Percentiles rank a stretch among this genome's conserved stretches.
These are phyloP conservation scores for Bipolaris sorokiniana DNA, from an alignment of 2,329 filamentous ascomycete species.

Conservation along the genomic window DNA sequence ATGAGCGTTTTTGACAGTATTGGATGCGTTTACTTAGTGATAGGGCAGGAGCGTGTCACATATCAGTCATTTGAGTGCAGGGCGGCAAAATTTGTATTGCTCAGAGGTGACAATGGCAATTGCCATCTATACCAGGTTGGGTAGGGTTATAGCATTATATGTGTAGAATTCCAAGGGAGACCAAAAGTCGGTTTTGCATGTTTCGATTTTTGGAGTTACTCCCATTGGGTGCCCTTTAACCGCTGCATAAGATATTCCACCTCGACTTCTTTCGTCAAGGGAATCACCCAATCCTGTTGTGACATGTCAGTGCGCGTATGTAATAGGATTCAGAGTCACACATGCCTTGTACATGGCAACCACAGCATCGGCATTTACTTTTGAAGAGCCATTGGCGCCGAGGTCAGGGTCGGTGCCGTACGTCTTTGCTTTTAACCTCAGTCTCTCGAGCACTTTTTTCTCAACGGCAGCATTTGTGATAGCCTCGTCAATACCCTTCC, in stretches of 20 bases:
- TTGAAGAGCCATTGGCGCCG: conserved; percentile 63
- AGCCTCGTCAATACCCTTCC: conserved; percentile 80
- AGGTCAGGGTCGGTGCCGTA: conserved; percentile 89
- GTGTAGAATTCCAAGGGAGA: not conserved
- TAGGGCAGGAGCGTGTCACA: not conserved
- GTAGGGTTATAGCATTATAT: not conserved
- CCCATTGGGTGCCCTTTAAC: conserved; percentile 64
- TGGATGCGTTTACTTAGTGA: no score
- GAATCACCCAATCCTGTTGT: conserved; percentile 79
- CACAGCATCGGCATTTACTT: conserved; percentile 86
- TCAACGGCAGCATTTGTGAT: conserved; percentile 92
- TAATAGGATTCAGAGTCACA: not conserved
- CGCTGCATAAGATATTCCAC: conserved; percentile 98
- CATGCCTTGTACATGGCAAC: conserved; percentile 50
- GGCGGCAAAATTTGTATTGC: not conserved
- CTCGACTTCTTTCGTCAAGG: conserved; percentile 96
- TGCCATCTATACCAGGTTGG: not conserved
- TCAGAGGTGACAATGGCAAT: not conserved
- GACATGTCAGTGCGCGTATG: not conserved
- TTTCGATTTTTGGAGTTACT: conserved; percentile 30
- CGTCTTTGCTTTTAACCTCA: conserved; percentile 87
- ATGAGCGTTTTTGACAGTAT: no score
- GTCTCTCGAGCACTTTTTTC: conserved; percentile 84
- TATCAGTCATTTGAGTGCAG: not conserved
- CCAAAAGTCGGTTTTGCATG: not conserved